phyloP scores from a whole-genome alignment of 805 yeast species.

The Huiozyma sinensis region DNA sequence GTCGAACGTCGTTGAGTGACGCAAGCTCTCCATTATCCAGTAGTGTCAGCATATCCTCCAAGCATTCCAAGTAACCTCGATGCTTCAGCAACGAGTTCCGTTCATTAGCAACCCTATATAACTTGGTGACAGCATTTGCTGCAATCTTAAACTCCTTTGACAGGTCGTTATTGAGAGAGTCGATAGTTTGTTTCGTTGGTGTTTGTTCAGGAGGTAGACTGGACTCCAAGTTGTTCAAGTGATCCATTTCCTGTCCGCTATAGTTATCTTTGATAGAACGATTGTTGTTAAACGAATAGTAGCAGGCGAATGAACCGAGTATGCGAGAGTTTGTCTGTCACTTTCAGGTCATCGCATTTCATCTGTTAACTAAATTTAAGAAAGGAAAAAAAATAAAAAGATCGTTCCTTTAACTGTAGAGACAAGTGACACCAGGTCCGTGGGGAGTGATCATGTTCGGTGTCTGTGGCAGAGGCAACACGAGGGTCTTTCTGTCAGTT shows the following conservation, averaged over 20 bases:
- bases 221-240: constrained; percentile 13
- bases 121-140: constrained; percentile 60
- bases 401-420: no score
- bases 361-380: no score
- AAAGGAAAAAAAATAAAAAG: no score
- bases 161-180: constrained; percentile 38
- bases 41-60: constrained; percentile 43
- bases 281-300: no score
- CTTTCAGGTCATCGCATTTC: no score
- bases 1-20: constrained; percentile 12
- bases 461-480: no score
- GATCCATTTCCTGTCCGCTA: constrained; percentile 13
- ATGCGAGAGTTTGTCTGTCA: no score
- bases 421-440: no score
- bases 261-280: no score
- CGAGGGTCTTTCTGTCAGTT: no score
- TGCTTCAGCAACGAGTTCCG: constrained; percentile 39
- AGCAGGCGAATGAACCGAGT: no score
- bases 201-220: constrained; percentile 26
- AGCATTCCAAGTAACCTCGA: constrained; percentile 52
- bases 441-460: no score
- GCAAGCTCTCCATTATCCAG: constrained; percentile 14
- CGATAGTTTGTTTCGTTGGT: constrained; percentile 21
- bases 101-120: constrained; percentile 51
- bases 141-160: constrained; percentile 59